Evolutionary conservation across 1,139 yeast species (phyloP).

Genomic region (Lodderomyces metapsilosis): DNA sequence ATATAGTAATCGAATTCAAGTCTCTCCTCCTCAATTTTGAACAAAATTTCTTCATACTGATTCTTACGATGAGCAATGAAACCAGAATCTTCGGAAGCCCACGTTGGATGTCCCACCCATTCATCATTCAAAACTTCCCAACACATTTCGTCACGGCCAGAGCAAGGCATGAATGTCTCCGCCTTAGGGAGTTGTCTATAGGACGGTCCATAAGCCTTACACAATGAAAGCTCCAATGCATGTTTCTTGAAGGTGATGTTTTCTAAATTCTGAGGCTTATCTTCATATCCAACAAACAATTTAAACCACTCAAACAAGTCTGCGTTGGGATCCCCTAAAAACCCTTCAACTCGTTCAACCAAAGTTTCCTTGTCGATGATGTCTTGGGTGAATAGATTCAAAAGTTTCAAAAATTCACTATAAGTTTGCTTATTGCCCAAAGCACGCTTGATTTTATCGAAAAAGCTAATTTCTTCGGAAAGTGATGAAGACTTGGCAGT

Average conservation of each 20-base stretch:
- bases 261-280: slow-evolving; percentile 75
- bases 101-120: slow-evolving; percentile 99
- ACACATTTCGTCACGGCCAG: slow-evolving; percentile 98
- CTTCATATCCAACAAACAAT: slow-evolving; percentile 84
- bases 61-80: slow-evolving; percentile 97
- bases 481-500: slow-evolving; percentile 53
- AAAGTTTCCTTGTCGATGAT: slow-evolving; percentile 80
- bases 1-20: slow-evolving; percentile 94
- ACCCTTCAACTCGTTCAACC: slow-evolving; percentile 81
- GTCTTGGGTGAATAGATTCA: slow-evolving; percentile 86
- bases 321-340: slow-evolving; percentile 70
- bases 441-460: slow-evolving; percentile 87
- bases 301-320: slow-evolving; percentile 92
- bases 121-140: slow-evolving; percentile 98
- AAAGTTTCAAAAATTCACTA: slow-evolving; percentile 83
- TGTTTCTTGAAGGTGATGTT: slow-evolving; percentile 87
- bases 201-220: slow-evolving; percentile 90
- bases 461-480: slow-evolving; percentile 83
- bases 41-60: slow-evolving; percentile 93
- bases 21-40: slow-evolving; percentile 95
- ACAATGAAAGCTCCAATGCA: slow-evolving; percentile 80
- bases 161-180: slow-evolving; percentile 95
- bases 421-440: slow-evolving; percentile 89
- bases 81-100: slow-evolving; percentile 99
- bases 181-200: slow-evolving; percentile 91